Conservation (phyloP, 2,329 filamentous ascomycete species). For the Bretziella fagacearum region DNA sequence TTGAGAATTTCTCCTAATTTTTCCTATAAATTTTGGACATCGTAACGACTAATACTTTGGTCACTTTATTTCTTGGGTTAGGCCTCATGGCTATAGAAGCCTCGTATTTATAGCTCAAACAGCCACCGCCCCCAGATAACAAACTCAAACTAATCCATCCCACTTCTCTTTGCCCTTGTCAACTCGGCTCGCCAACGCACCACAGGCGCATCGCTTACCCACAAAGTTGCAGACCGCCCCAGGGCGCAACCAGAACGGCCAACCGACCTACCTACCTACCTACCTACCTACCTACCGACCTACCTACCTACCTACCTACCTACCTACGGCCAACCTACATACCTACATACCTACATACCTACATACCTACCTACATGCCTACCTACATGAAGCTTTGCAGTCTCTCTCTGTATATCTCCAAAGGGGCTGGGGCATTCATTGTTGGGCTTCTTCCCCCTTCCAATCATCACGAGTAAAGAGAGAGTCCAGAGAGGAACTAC, state of each 20-base stretch:
- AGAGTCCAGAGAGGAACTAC: no score
- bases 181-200: constrained; percentile 1
- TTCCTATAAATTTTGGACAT: no score
- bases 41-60: no score
- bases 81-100: neutral
- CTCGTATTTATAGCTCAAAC: neutral
- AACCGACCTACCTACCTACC: neutral
- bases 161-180: neutral
- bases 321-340: neutral
- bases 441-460: no score
- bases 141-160: neutral
- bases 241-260: neutral
- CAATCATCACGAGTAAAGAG: no score
- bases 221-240: neutral
- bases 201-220: neutral
- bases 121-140: neutral
- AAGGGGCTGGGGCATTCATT: neutral
- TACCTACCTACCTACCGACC: no score
- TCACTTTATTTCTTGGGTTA: no score
- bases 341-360: no score
- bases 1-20: neutral
- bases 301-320: no score
- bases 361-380: neutral
- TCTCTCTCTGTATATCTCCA: neutral
- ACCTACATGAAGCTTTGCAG: neutral